Percentiles rank a stretch among this genome's conserved stretches.
phyloP scores from a whole-genome alignment of 129 eudicot species.

The Apium graveolens region DNA sequence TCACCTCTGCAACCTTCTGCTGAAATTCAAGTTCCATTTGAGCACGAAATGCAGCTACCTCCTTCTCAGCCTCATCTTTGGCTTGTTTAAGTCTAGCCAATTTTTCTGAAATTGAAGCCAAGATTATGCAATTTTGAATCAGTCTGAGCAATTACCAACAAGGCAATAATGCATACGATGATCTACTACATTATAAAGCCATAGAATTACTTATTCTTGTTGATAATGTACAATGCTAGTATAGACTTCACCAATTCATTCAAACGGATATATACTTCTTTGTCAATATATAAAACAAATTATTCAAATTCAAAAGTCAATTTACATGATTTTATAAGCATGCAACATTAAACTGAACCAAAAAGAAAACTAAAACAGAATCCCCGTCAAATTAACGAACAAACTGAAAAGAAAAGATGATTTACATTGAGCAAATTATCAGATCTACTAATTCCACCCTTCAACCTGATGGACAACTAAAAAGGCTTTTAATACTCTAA shows the following conservation, averaged over 20 bases:
- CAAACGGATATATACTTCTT: neutral
- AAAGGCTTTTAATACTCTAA: neutral
- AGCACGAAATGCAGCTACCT: slow-evolving; percentile 84
- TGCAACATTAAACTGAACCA: neutral
- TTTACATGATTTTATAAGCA: neutral
- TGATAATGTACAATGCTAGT: neutral
- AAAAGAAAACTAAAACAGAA: neutral
- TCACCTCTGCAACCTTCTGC: slow-evolving; percentile 69
- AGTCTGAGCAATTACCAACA: neutral
- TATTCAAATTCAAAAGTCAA: neutral
- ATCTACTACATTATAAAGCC: neutral
- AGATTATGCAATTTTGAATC: neutral
- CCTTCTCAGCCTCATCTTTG: slow-evolving; percentile 81
- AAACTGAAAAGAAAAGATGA: too few relatives aligned
- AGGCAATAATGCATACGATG: neutral
- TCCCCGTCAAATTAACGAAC: neutral
- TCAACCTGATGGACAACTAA: neutral
- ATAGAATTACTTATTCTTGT: neutral
- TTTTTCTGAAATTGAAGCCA: slow-evolving; percentile 46
- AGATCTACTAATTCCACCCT: too few relatives aligned
- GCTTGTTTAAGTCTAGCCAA: slow-evolving; percentile 77
- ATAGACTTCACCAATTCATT: neutral
- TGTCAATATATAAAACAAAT: neutral
- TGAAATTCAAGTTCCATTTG: slow-evolving; percentile 76
- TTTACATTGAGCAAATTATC: too few relatives aligned